These are phyloP conservation scores for Puccinia brachypodii DNA, from an alignment of 1,284 basidiomycete species.

Conservation along the genomic window DNA sequence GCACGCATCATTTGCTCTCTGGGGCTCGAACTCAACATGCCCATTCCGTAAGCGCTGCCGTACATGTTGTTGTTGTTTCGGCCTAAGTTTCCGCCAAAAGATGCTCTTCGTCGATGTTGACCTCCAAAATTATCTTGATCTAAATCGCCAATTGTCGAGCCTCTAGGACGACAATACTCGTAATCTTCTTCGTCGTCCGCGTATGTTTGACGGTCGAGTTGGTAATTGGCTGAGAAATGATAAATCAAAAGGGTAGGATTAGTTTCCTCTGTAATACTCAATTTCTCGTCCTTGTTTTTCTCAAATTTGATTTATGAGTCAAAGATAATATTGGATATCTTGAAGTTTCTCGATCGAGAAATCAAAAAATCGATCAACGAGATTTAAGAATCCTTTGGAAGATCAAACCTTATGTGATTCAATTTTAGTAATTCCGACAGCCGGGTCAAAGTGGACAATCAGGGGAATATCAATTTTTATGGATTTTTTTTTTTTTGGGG, in stretches of 20 bases:
- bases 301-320: background rate
- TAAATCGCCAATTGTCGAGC: conserved; percentile 21
- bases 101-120: background rate
- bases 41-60: conserved; percentile 12
- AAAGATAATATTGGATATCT: background rate
- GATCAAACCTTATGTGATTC: background rate
- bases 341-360: background rate
- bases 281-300: background rate
- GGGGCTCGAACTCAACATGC: conserved; percentile 14
- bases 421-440: background rate
- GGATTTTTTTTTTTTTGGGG: background rate
- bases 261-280: background rate
- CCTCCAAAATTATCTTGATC: conserved; percentile 8
- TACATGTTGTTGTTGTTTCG: background rate
- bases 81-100: background rate
- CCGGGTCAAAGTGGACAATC: background rate
- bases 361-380: background rate
- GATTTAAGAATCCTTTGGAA: background rate
- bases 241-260: background rate
- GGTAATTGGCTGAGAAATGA: background rate
- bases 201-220: background rate
- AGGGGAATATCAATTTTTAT: background rate
- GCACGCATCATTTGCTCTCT: conserved; percentile 28
- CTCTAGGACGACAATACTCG: conserved; percentile 29
- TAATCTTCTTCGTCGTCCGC: conserved; percentile 9